Conservation (phyloP, 192 early-diverging fungal genomes). For the Backusella parvicylindrica region DNA sequence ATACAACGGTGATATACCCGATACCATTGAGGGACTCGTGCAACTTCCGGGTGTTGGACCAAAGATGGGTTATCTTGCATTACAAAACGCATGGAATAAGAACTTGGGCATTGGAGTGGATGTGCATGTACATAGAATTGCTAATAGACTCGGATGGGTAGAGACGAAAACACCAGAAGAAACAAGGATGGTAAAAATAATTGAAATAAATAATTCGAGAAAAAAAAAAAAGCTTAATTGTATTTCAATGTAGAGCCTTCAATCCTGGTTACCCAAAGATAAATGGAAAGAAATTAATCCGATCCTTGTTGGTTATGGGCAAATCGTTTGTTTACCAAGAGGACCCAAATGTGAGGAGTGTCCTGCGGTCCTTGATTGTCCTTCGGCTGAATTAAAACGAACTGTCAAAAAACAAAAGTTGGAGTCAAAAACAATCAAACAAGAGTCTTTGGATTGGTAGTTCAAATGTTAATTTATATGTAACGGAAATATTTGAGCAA, state of each 20-base stretch:
- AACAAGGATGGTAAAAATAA: conserved; percentile 57
- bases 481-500: background rate
- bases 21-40: conserved; percentile 72
- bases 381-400: conserved; percentile 28
- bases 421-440: background rate
- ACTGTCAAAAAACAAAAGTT: background rate
- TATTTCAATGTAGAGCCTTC: conserved; percentile 53
- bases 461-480: background rate
- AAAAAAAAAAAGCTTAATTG: no score
- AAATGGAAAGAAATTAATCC: conserved; percentile 89
- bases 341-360: conserved; percentile 76
- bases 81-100: conserved; percentile 85
- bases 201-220: background rate
- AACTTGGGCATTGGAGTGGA: conserved; percentile 93
- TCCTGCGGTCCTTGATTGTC: conserved; percentile 73
- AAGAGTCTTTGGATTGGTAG: conserved; percentile 13
- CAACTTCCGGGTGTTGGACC: conserved; percentile 91
- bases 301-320: conserved; percentile 90
- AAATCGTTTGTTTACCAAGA: conserved; percentile 71
- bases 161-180: conserved; percentile 76
- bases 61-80: conserved; percentile 87
- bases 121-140: conserved; percentile 91
- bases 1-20: conserved; percentile 80
- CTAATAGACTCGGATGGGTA: conserved; percentile 87
- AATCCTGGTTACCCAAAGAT: conserved; percentile 80